Percentiles rank a stretch among this genome's conserved stretches.
Evolutionary conservation across 1,284 basidiomycete genomes (phyloP).

Genomic region (Meripilus lineatus): DNA sequence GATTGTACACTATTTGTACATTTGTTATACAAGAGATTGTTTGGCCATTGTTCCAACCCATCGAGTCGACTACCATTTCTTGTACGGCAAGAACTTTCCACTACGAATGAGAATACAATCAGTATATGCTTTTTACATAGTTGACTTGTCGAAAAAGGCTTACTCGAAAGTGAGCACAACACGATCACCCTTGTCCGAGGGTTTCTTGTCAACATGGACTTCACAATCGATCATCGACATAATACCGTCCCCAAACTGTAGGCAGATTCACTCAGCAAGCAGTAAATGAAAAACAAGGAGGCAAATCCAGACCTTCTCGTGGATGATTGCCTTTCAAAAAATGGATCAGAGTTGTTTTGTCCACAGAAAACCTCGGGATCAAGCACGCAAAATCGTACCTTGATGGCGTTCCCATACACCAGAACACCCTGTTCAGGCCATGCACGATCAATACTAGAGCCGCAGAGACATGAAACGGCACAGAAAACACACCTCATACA

Average conservation of each 20-base stretch:
- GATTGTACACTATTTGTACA: neutral
- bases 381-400: conserved; percentile 36
- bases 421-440: conserved; percentile 49
- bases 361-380: conserved; percentile 3
- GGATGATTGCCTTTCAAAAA: conserved; percentile 60
- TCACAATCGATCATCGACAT: conserved; percentile 90
- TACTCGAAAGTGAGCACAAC: conserved; percentile 82
- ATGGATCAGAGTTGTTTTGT: conserved; percentile 22
- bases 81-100: conserved; percentile 72
- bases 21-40: neutral
- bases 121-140: too few species aligned
- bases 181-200: conserved; percentile 79
- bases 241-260: conserved; percentile 84
- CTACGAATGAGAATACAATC: conserved; percentile 27
- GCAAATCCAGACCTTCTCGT: conserved; percentile 63
- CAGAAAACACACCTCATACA: conserved; percentile 63
- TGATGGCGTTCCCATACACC: conserved; percentile 80
- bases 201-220: conserved; percentile 67
- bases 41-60: neutral
- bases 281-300: neutral
- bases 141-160: conserved; percentile 33
- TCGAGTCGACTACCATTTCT: conserved; percentile 47
- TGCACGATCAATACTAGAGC: neutral
- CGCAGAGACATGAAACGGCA: neutral
- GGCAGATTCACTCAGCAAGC: neutral